Percentiles rank a stretch among this genome's conserved stretches.
These are phyloP conservation scores for Halophytophthora polymorphica DNA, from an alignment of 352 stramenopile species.

Conservation along the genomic window DNA sequence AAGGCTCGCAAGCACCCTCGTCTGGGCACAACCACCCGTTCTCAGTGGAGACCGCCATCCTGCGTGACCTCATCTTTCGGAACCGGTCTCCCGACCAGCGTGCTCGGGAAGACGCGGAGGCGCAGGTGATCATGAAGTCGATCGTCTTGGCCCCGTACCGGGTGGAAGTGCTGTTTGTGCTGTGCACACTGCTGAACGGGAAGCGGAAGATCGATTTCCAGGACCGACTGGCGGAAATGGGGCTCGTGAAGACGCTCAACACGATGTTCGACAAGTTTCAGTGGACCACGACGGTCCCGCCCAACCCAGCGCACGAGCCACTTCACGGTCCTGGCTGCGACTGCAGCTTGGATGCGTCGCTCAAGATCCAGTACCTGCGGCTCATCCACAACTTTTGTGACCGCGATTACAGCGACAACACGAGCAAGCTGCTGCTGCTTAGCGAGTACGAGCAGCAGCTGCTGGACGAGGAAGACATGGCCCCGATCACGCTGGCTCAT, in stretches of 20 bases:
- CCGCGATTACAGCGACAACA: constrained; percentile 86
- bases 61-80: constrained; percentile 74
- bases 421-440: constrained; percentile 78
- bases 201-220: constrained; percentile 93
- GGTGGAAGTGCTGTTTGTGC: constrained; percentile 96
- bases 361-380: constrained; percentile 95
- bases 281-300: constrained; percentile 63
- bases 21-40: constrained; percentile 37
- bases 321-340: constrained; percentile 88
- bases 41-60: constrained; percentile 63
- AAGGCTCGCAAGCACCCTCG: constrained; percentile 14
- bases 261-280: constrained; percentile 94
- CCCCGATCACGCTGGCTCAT: constrained; percentile 63
- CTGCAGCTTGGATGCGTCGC: constrained; percentile 92
- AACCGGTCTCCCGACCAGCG: constrained; percentile 52
- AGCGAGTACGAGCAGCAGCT: constrained; percentile 61
- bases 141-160: constrained; percentile 91
- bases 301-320: constrained; percentile 42
- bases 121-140: constrained; percentile 90
- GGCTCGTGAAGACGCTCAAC: constrained; percentile 88
- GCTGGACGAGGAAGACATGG: constrained; percentile 41
- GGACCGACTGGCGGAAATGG: constrained; percentile 80
- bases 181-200: constrained; percentile 94
- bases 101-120: constrained; percentile 60
- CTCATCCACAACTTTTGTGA: constrained; percentile 97